A percentile compares a stretch with the other conserved stretches of the same genome.
Evolutionary conservation across 352 stramenopile genomes (phyloP).

Genomic region (Phytopythium ostracodes): DNA sequence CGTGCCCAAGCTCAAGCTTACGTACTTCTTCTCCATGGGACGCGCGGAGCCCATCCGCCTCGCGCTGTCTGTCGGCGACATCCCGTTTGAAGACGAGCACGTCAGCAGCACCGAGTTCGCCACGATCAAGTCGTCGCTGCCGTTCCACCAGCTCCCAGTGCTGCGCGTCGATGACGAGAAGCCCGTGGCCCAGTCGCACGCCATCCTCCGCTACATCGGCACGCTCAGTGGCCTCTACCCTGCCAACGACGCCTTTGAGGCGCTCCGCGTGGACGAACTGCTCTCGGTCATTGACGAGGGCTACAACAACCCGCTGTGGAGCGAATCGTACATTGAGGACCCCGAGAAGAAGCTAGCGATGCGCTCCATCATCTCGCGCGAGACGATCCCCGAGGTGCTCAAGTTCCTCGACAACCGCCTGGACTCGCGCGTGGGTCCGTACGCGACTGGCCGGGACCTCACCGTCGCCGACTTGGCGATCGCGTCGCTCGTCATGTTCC

Average conservation of each 20-base stretch:
- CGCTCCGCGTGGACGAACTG: constrained; percentile 38
- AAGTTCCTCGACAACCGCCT: constrained; percentile 35
- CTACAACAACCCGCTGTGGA: constrained; percentile 27
- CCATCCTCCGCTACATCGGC: constrained; percentile 60
- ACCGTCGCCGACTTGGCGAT: constrained; percentile 53
- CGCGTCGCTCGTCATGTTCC: constrained; percentile 34
- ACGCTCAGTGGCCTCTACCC: constrained; percentile 44
- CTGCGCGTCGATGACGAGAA: constrained; percentile 32
- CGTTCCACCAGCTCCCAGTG: constrained; percentile 41
- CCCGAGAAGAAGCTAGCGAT: constrained; percentile 19
- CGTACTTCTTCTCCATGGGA: constrained; percentile 47
- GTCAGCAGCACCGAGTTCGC: constrained; percentile 28
- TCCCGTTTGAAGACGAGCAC: constrained; percentile 55
- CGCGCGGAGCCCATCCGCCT: constrained; percentile 51
- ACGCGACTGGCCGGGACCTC: constrained; percentile 25
- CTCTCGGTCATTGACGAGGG: constrained; percentile 37
- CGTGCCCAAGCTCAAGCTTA: constrained; percentile 37
- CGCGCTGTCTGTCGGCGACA: constrained; percentile 33
- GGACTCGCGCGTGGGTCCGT: constrained; percentile 17
- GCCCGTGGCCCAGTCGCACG: constrained; percentile 38
- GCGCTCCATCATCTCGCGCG: constrained; percentile 15
- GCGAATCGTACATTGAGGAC: constrained; percentile 28
- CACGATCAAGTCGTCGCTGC: constrained; percentile 23
- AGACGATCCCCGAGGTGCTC: constrained; percentile 39
- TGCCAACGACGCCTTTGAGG: constrained; percentile 17